phyloP scores from a whole-genome alignment of 306 rosid genomes.

The Cicer arietinum region DNA sequence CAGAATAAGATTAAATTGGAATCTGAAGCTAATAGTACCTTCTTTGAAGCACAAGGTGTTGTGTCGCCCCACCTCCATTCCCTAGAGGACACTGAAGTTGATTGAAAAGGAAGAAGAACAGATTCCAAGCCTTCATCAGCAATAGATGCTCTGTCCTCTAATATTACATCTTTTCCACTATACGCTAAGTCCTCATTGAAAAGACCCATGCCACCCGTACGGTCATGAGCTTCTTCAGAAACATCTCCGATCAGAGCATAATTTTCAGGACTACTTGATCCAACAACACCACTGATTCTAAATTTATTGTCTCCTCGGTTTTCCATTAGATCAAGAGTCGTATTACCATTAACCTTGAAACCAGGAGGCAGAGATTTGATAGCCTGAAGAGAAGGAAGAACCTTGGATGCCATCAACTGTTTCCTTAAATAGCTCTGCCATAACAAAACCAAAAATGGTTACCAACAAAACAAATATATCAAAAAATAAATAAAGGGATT shows the following conservation, averaged over 20 bases:
- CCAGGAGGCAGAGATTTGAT: constrained; percentile 73
- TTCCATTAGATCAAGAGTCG: constrained; percentile 50
- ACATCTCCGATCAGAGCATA: constrained; percentile 44
- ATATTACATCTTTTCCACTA: constrained; percentile 44
- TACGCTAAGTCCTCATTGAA: constrained; percentile 80
- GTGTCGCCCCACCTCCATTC: constrained; percentile 87
- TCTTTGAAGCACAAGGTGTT: constrained; percentile 73
- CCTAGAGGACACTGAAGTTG: constrained; percentile 57
- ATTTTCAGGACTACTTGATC: constrained; percentile 54
- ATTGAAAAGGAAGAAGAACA: constrained; percentile 60
- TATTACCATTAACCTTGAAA: constrained; percentile 55
- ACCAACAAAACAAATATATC: constrained; percentile 37
- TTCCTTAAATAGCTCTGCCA: constrained; percentile 55
- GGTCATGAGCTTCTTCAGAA: constrained; percentile 48
- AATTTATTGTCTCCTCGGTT: constrained; percentile 43
- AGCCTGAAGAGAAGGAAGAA: constrained; percentile 57
- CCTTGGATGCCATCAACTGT: constrained; percentile 60
- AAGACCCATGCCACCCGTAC: constrained; percentile 51
- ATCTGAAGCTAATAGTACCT: constrained; percentile 66
- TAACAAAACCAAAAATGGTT: constrained; percentile 44
- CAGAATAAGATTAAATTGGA: constrained; percentile 31
- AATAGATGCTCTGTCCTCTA: constrained; percentile 56
- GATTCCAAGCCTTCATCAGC: constrained; percentile 67
- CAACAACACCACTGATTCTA: constrained; percentile 45
- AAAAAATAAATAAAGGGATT: constrained; percentile 45